Conservation (phyloP, 164 flowering plant genomes). For the Vitis cinerea region DNA sequence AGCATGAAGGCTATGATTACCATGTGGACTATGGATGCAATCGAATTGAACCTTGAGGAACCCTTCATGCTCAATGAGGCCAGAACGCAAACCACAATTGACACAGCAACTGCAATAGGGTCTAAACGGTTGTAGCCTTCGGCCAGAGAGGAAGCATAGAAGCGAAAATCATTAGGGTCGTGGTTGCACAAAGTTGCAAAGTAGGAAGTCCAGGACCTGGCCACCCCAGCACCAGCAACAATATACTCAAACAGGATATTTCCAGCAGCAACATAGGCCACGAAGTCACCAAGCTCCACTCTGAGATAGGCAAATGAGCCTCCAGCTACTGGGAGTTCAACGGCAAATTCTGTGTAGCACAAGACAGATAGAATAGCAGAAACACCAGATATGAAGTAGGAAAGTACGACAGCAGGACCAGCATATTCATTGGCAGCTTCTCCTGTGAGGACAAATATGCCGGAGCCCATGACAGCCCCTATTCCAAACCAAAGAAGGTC, state of each 20-base stretch:
- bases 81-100: conserved; percentile 15
- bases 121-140: conserved; percentile 35
- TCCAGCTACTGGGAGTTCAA: conserved; percentile 50
- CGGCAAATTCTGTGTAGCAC: conserved; percentile 54
- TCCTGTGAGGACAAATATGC: conserved; percentile 56
- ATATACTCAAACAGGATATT: conserved; percentile 45
- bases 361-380: conserved; percentile 46
- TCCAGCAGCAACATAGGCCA: conserved; percentile 44
- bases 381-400: conserved; percentile 38
- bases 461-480: conserved; percentile 45
- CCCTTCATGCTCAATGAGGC: conserved; percentile 32
- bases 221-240: conserved; percentile 37
- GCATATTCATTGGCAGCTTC: conserved; percentile 30
- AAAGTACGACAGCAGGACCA: conserved; percentile 46
- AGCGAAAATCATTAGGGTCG: conserved; percentile 28
- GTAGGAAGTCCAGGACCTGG: conserved; percentile 52
- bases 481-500: conserved; percentile 53
- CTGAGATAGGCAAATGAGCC: conserved; percentile 44
- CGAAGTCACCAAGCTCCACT: conserved; percentile 40
- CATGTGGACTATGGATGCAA: conserved; percentile 26
- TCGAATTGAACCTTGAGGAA: conserved; percentile 36
- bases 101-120: conserved; percentile 36
- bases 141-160: conserved; percentile 18
- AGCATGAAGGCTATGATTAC: conserved; percentile 29
- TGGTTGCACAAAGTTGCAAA: conserved; percentile 40